Evolutionary conservation across 2,329 filamentous ascomycete genomes (phyloP), one percentile per base, ranked within the genome.

Genomic region (Calcarisporium arbuscula): DNA sequence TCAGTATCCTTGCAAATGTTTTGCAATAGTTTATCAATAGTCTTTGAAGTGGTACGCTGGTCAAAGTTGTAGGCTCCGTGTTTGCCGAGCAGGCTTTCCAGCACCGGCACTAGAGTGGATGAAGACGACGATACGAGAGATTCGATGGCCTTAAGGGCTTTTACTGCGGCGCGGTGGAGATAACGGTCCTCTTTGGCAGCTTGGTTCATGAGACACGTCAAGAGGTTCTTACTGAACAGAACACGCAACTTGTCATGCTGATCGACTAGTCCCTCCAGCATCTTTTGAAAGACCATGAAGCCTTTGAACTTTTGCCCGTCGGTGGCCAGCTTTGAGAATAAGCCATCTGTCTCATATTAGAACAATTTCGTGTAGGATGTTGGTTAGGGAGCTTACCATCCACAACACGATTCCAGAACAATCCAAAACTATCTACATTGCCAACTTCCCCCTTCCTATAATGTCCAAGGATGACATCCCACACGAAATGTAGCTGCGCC

Each of bases 261-360:
- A 53, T 49, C 67, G 20, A 67, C 64, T 8, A 73, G 58, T 4
- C 65, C 64, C 28, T 71, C 63, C 5, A 95, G 62, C 47, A 88
- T 76, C 51, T 82, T 85, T 48, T 82, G 79, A 50, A 95, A 86
- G 3, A 96, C 74, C 50, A 89, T 78, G 60, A 96, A 90, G 0
- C 92, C 92, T 58, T 87, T 88, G 51, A 86, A 87, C 59, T 95
- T 96, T 36, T 94, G 83, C 47, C 89, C 86, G 28, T 89, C 80
- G 2, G 88, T 94, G 7, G 89, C 82, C 9, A 74, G 78, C 37
- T 82, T 77, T 6, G 85, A 82, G 54, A 96, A 95, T 4, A 95
- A 70, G 8, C 84, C 82, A 53, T 90, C 85, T 90, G 43, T 1
- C 29, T 3, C 6, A 28, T 31, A 25, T n/a, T n/a, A n/a, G n/a